Base-by-base conservation (phyloP, 495 filamentous ascomycete genomes). In the Lasiosphaeria ovina region DNA sequence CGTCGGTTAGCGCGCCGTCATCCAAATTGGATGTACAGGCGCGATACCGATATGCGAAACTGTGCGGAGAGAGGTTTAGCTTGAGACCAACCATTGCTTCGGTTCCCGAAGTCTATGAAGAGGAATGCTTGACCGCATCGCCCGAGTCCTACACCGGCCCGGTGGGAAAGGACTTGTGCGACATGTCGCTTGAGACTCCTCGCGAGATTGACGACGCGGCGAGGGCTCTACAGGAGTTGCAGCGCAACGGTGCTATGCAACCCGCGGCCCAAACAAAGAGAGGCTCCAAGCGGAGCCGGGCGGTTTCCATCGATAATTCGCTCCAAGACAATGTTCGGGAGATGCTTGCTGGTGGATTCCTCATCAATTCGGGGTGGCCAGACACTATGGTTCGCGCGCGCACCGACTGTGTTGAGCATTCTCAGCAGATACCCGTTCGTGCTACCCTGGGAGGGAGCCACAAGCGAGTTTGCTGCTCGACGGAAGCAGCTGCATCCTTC, bases 291-390 rank as follows among this genome's bases (percentile, higher is more conserved):
- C 87, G 91, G 54, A 85, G 84, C 64, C 82, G 90, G 42, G 82
- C 89, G 4, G 73, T 80, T 31, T 91, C 88, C 16, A 83, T 88
- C 56, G 89, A 92, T 60, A 72, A 74, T 40, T 70, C 78, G 7
- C 77, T 93, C 14, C 90, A 94, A 71, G 84, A 86, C 52, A 86
- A 90, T 61, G 89, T 94, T 47, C 89, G 89, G 58, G 81, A 87
- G 52, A 74, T 85, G 66, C 74, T 87, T 16, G 60, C 61, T 31
- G 61, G 60, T 24, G 70, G 69, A 4, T 75, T 70, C 35, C 51
- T 59, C 10, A 50, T 54, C 45, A 55, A 72, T 10, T 44, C 59
- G 16, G 66, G 67, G 16, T 80, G 78, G 72, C 68, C 76, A 7
- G 76, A 78, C 36, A 63, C 68, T 12, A 63, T 77, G 45, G 59